A percentile compares a stretch with the other conserved stretches of the same genome.
phyloP scores from a whole-genome alignment of 495 filamentous ascomycete species.

The Aspergillus ellipticus region DNA sequence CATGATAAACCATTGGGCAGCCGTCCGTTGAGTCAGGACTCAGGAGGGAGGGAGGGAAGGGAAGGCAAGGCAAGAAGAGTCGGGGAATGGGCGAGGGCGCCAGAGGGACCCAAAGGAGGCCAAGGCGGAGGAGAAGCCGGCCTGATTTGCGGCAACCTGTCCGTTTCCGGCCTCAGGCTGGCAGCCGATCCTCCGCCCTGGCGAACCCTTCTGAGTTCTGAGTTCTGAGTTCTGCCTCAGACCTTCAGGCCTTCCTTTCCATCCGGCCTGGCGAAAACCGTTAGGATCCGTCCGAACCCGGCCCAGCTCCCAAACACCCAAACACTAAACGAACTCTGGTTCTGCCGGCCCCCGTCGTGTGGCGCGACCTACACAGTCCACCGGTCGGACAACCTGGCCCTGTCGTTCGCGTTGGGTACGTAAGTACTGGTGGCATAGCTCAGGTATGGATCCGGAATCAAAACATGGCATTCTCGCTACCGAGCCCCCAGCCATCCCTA shows the following conservation, averaged over 20 bases:
- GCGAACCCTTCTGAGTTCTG: neutral
- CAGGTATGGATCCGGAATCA: neutral
- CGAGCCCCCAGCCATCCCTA: neutral
- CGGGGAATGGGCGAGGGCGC: neutral
- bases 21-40: neutral
- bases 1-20: neutral
- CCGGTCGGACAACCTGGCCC: neutral
- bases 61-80: neutral
- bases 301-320: too few species aligned
- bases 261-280: neutral
- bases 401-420: neutral
- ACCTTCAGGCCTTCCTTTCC: neutral
- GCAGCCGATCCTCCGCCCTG: neutral
- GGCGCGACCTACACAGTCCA: neutral
- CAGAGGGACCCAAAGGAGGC: too few species aligned
- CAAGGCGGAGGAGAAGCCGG: too few species aligned
- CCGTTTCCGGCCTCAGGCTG: neutral
- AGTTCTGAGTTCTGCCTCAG: too few species aligned
- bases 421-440: neutral
- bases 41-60: neutral
- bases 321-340: too few species aligned
- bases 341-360: too few species aligned
- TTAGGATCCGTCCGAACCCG: too few species aligned
- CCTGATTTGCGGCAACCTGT: neutral
- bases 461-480: conserved; percentile 10